Evolutionary conservation across 768 basidiomycete species (phyloP).

Genomic region (Boletus insuetus): DNA sequence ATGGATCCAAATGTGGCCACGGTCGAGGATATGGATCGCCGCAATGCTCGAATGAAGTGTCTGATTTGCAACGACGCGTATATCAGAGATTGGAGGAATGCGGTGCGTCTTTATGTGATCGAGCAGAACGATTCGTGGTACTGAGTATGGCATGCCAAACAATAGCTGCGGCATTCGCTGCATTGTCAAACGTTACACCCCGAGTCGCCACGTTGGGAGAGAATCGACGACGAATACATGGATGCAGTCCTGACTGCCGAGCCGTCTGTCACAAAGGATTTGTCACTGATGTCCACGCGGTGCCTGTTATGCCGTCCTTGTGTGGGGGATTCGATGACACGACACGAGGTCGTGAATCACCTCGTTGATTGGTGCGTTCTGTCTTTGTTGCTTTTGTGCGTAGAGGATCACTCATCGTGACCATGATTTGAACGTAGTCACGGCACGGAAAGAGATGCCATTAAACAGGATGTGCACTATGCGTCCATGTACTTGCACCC

Average conservation of each 20-base stretch:
- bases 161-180: background rate
- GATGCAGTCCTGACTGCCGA: background rate
- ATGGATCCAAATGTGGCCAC: background rate
- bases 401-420: background rate
- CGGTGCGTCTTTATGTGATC: background rate
- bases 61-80: background rate
- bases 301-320: background rate
- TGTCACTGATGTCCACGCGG: background rate
- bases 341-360: background rate
- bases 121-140: too few relatives aligned
- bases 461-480: background rate
- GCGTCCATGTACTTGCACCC: background rate
- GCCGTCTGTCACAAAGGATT: too few relatives aligned
- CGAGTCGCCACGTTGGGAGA: background rate
- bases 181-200: too few relatives aligned
- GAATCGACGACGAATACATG: background rate
- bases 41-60: background rate
- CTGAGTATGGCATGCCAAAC: background rate
- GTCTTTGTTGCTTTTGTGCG: background rate
- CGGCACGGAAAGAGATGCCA: background rate
- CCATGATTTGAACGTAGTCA: background rate
- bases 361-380: background rate
- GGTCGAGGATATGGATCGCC: background rate
- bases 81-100: background rate
- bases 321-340: background rate